Evolutionary conservation across 2,329 filamentous ascomycete genomes (phyloP), one percentile per base, ranked within the genome.

Genomic region (Aspergillus arachidicola): DNA sequence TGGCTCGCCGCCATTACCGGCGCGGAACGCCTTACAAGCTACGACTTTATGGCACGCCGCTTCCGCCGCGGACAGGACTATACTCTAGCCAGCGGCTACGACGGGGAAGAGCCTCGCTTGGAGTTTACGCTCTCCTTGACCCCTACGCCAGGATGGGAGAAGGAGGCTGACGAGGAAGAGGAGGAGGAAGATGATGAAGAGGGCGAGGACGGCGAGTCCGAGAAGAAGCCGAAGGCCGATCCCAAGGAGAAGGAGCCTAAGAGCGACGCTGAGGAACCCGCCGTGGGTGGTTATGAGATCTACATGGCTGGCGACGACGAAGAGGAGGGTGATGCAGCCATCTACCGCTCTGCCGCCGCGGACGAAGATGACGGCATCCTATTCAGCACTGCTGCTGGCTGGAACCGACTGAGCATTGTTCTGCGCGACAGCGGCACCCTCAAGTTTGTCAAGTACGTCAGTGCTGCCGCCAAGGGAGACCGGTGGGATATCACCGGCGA

Each of bases 381-480:
- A 38, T 91, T 92, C 75, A 88, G 85, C 54, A 89, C 88, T 71
- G 84, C 88, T 0, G 88, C 89, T 2, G 82, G 83, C 9, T 99
- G 95, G 95, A 98, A 98, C 78, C 92, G 91, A 67, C 84, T 99
- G 82, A 93, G 90, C 67, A 87, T 99, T 68, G 95, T 98, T 36
- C 82, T 98, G 69, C 86, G 95, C 62, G 95, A 99, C 75, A 88
- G 87, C 69, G 94, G 92, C 16, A 90, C 91, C 16, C 83, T 99
- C 74, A 90, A 92, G 76, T 99, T 99, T 75, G 93, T 98, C 73
- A 99, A 98, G 83, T 99, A 98, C 77, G 91, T 99, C 26, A 96
- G 91, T 78, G 84, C 84, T 64, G 87, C 85, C 57, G 95, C 95
- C 9, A 87, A 87, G 73, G 95, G 95, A 0, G 95, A 98, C 79